Base-by-base conservation (phyloP, 345 rosid genomes). In the Crucihimalaya himalaica region DNA sequence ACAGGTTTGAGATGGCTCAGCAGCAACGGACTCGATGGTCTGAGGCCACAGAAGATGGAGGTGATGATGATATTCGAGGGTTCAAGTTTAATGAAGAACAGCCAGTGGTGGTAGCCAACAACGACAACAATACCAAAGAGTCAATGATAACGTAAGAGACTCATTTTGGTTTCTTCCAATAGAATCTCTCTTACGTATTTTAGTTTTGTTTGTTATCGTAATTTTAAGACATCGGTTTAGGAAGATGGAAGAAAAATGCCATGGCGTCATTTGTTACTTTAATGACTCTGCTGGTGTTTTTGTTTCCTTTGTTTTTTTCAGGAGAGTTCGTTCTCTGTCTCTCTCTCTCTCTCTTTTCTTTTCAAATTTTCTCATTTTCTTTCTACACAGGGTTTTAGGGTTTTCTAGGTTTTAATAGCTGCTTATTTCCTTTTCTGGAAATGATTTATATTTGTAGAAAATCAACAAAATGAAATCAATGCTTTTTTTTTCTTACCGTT, bases 1-100 rank as follows among this genome's bases (percentile, higher is more conserved):
- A 76, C 69, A 68, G 80, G 63, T 80, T 62, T 67, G 83, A 81
- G 60, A 63, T 73, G 62, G 62, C 60, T 15, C 62, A 32, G 37
- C 76, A 70, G 43, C 70, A 72, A 40, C 62, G 79, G 21, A 63
- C 45, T 31, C 75, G 78, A 57, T 80, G 61, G 4, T 72, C 57
- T 37, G 83, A 78, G 58, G 12, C 47, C 14, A 45, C 7, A 2
- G 28, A 32, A 31, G 29, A 65, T 55, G 50, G 39, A 1, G 63
- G 47, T 54, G 77, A 19, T 54, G 70, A 37, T 61, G 43, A 25
- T 50, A 2, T 27, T 8, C 31, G 42, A 15, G 40, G 31, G 60
- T 37, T 60, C 58, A 71, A 60, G n/a, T 71, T 37, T 14, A 42
- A 40, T 11, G 35, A 11, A 19, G 52, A 40, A 39, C 14, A 72